Percentiles rank a stretch among this genome's conserved stretches.
These are phyloP conservation scores for Saprolegnia parasitica DNA, from an alignment of 352 stramenopile genomes.

Conservation along the genomic window DNA sequence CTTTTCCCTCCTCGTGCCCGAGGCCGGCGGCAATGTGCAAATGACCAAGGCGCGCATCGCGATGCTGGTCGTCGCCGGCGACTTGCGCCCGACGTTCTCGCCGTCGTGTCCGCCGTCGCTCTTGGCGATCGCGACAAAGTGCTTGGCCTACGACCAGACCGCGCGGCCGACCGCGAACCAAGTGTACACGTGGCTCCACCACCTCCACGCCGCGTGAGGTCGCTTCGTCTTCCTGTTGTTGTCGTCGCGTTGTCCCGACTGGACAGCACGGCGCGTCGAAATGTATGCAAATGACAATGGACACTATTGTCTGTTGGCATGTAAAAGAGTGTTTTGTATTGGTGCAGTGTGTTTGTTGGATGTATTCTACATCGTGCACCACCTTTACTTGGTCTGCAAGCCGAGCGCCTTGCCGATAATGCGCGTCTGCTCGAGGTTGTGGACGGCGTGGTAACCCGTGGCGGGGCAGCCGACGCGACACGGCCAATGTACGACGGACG, in stretches of 20 bases:
- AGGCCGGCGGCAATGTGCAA: constrained; percentile 3
- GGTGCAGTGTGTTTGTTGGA: too few species aligned
- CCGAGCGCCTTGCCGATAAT: constrained; percentile 85
- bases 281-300: not conserved
- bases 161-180: not conserved
- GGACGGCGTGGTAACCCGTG: constrained; percentile 93
- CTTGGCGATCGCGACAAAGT: constrained; percentile 43
- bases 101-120: constrained; percentile 42
- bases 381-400: constrained; percentile 21
- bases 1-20: constrained; percentile 4
- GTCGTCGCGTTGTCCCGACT: too few species aligned
- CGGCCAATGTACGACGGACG: constrained; percentile 92
- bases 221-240: not conserved
- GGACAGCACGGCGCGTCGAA: too few species aligned
- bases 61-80: constrained; percentile 40
- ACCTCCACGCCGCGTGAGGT: not conserved
- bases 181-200: not conserved
- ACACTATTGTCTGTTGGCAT: not conserved
- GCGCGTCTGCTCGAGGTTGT: constrained; percentile 89
- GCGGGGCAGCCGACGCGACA: constrained; percentile 88
- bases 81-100: constrained; percentile 48
- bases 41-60: constrained; percentile 25
- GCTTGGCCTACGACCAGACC: constrained; percentile 37
- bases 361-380: not conserved
- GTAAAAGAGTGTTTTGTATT: constrained; percentile 9